These are phyloP conservation scores for Stagonosporopsis cucurbitacearum DNA, from an alignment of 2,329 filamentous ascomycete genomes.

Conservation along the genomic window DNA sequence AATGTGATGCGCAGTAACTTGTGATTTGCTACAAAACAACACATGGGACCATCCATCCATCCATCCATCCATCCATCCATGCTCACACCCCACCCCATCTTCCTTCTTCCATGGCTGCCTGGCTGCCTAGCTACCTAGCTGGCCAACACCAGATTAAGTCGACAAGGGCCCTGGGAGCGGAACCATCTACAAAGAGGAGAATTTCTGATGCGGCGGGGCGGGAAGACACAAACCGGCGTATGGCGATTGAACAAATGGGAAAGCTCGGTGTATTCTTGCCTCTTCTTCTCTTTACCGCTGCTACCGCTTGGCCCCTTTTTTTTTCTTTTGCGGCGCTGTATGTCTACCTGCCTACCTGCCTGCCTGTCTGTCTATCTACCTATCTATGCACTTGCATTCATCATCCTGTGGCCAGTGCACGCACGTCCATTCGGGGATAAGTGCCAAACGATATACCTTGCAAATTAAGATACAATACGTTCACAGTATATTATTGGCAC, in stretches of 20 bases:
- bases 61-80: no score
- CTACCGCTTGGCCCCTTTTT: conserved; percentile 14
- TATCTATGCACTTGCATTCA: no score
- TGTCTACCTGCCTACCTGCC: no score
- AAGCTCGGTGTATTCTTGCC: conserved; percentile 13
- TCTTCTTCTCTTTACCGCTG: no score
- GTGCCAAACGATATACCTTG: conserved; percentile 24
- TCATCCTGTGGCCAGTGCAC: not conserved
- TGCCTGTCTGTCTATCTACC: no score
- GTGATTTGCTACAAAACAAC: not conserved
- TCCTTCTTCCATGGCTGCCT: not conserved
- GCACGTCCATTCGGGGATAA: not conserved
- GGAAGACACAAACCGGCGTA: conserved; percentile 24
- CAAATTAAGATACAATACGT: conserved; percentile 19
- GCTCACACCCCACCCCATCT: no score
- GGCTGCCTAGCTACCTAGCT: not conserved
- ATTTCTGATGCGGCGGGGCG: not conserved
- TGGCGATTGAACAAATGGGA: conserved; percentile 26
- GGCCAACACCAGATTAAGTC: not conserved
- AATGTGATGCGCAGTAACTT: conserved; percentile 65
- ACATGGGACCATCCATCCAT: no score
- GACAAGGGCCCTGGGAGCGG: no score
- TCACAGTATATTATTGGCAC: not conserved
- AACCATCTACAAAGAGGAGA: no score
- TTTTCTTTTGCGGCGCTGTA: conserved; percentile 2